phyloP scores from a whole-genome alignment of 495 filamentous ascomycete species.

The Elasticomyces elasticus region DNA sequence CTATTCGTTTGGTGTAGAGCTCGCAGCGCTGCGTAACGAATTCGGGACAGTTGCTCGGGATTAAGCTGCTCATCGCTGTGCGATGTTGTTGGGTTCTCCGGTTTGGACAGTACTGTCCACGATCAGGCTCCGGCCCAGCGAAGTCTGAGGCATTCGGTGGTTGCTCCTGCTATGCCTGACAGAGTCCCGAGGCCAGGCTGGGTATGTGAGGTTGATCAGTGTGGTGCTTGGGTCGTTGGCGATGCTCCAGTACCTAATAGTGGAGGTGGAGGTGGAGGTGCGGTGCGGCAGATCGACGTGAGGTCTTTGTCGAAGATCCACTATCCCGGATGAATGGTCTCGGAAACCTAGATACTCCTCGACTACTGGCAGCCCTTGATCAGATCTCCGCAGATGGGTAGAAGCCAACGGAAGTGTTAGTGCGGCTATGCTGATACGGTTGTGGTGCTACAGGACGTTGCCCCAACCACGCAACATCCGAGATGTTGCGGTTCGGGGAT shows the following conservation, averaged over 20 bases:
- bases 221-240: not conserved
- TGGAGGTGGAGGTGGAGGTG: no score
- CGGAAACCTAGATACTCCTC: no score
- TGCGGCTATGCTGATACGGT: not conserved
- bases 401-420: no score
- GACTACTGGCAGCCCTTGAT: no score
- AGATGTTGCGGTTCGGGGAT: constrained; percentile 8
- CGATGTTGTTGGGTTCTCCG: not conserved
- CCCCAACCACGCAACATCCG: constrained; percentile 1
- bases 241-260: no score
- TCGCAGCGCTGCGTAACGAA: not conserved
- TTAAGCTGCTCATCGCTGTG: not conserved
- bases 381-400: no score
- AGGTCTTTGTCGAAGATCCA: no score
- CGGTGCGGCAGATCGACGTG: no score
- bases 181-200: not conserved
- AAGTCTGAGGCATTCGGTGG: not conserved
- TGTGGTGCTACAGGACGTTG: not conserved
- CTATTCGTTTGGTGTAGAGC: not conserved
- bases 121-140: not conserved
- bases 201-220: not conserved
- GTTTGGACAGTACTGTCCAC: not conserved
- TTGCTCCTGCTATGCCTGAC: not conserved
- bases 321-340: no score
- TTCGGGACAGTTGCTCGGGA: not conserved